Evolutionary conservation across 768 basidiomycete species (phyloP).

Genomic region (Mycena capillaripes): DNA sequence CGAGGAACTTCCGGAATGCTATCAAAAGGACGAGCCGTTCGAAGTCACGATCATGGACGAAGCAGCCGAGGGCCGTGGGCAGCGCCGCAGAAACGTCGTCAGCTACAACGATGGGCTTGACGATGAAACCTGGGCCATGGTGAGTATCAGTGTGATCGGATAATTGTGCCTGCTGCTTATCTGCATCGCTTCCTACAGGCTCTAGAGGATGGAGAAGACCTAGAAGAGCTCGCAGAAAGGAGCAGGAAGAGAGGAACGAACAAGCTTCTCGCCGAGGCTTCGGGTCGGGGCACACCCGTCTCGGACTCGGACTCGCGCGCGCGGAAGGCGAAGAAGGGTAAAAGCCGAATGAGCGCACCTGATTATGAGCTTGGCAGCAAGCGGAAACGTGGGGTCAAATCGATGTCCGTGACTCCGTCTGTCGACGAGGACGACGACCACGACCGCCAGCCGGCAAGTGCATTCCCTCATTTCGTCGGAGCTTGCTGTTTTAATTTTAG

Average conservation of each 20-base stretch:
- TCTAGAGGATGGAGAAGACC: conserved; percentile 85
- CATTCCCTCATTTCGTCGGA: conserved; percentile 2
- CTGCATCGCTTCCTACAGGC: conserved; percentile 67
- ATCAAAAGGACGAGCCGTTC: conserved; percentile 88
- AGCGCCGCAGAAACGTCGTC: conserved; percentile 86
- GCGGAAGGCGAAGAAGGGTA: conserved; percentile 75
- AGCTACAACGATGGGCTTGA: conserved; percentile 94
- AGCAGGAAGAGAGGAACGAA: conserved; percentile 73
- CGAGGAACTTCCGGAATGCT: conserved; percentile 93
- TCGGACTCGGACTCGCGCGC: conserved; percentile 72
- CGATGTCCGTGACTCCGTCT: conserved; percentile 84
- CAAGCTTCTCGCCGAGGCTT: conserved; percentile 68
- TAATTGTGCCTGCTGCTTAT: conserved; percentile 15
- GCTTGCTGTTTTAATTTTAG: conserved; percentile 1
- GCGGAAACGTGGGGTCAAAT: conserved; percentile 83
- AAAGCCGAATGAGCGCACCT: conserved; percentile 56
- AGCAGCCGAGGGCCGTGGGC: conserved; percentile 85
- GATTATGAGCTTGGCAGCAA: conserved; percentile 75
- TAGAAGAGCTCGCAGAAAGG: conserved; percentile 79
- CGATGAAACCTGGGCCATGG: conserved; percentile 94
- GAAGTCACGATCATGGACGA: conserved; percentile 73
- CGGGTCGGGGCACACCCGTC: conserved; percentile 74
- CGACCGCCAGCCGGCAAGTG: conserved; percentile 74
- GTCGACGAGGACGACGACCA: conserved; percentile 86
- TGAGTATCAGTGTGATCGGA: conserved; percentile 44